Conservation (phyloP, 2,329 filamentous ascomycete genomes). For the Volutella citrinella region DNA sequence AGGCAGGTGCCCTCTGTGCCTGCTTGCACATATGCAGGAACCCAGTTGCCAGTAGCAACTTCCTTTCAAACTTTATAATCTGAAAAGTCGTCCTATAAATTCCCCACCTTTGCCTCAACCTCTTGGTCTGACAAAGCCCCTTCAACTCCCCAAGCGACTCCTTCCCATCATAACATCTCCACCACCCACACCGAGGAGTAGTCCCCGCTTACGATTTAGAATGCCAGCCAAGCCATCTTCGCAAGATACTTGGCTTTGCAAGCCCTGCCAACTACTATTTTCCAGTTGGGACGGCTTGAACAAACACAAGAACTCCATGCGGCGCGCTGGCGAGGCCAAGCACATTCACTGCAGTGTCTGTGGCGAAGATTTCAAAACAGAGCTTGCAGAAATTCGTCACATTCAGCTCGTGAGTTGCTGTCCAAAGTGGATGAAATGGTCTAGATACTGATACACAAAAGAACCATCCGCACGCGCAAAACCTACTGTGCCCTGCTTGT, state of each 20-base stretch:
- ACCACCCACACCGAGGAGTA: too few relatives aligned
- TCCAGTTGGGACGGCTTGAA: constrained; percentile 19
- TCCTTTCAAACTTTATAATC: too few relatives aligned
- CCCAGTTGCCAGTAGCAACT: too few relatives aligned
- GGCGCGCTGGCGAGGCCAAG: constrained; percentile 14
- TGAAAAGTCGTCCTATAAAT: too few relatives aligned
- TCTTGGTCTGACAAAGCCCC: too few relatives aligned
- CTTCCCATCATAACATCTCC: too few relatives aligned
- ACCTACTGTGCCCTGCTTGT: constrained; percentile 48
- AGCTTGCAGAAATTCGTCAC: constrained; percentile 30
- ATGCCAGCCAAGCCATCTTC: constrained; percentile 14
- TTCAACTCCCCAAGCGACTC: too few relatives aligned
- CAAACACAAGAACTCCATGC: constrained; percentile 30
- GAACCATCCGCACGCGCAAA: constrained; percentile 38
- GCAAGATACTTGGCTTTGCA: constrained; percentile 23
- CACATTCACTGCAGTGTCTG: constrained; percentile 40
- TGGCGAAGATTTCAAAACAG: constrained; percentile 32
- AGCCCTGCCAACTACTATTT: constrained; percentile 28
- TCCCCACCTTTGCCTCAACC: too few relatives aligned
- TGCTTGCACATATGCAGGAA: too few relatives aligned
- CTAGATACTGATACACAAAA: constrained; percentile 19
- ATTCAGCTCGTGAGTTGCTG: constrained; percentile 33
- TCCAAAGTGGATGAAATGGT: too few relatives aligned
- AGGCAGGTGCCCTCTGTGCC: too few relatives aligned
- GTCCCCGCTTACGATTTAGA: too few relatives aligned